A percentile compares a stretch with the other conserved stretches of the same genome.
phyloP scores from a whole-genome alignment of 2,329 filamentous ascomycete species.

The Venturia nashicola region DNA sequence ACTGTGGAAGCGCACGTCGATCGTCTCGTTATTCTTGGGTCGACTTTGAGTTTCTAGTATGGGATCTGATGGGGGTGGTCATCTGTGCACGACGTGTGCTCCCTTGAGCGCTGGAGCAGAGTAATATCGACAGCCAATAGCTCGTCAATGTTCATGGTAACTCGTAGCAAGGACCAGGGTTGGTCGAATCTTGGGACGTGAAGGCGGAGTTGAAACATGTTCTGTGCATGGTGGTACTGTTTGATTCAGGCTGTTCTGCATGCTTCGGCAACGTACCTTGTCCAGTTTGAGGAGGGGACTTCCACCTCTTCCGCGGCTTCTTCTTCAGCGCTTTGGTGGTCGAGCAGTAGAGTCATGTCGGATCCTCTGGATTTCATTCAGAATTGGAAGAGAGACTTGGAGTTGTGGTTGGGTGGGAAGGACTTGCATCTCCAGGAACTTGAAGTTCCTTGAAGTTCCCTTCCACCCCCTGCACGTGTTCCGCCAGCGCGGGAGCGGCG shows the following conservation, averaged over 20 bases:
- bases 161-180: background rate
- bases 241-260: background rate
- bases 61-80: background rate
- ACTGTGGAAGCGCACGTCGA: background rate
- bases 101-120: background rate
- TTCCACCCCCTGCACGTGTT: too few relatives aligned
- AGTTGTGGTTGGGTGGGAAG: background rate
- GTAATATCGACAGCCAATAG: background rate
- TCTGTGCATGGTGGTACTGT: background rate
- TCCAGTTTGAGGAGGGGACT: background rate
- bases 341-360: background rate
- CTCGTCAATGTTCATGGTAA: too few relatives aligned
- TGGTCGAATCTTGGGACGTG: background rate
- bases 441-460: too few relatives aligned
- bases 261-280: background rate
- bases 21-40: background rate
- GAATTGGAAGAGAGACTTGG: too few relatives aligned
- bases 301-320: background rate
- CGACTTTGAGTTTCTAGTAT: background rate
- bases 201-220: background rate
- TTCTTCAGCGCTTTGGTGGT: background rate
- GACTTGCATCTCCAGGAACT: too few relatives aligned
- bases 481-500: background rate
- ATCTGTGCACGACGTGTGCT: background rate
- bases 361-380: too few relatives aligned